Conservation (phyloP, 305 asterid genomes). For the Andrographis paniculata region DNA sequence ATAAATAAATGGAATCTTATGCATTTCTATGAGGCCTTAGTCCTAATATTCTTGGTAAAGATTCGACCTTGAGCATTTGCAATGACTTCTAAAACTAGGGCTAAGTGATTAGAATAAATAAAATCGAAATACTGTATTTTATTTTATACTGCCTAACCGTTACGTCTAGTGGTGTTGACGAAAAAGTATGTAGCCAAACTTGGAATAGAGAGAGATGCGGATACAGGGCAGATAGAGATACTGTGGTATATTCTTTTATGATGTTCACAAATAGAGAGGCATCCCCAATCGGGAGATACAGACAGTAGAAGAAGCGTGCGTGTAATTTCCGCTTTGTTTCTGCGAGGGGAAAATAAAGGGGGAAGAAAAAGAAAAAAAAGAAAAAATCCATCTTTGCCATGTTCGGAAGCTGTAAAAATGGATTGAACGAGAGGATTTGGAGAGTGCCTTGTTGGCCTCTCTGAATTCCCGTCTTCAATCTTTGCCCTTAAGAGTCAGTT, state of each 20-base stretch:
- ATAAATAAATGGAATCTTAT: no score
- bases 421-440: constrained; percentile 67
- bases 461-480: constrained; percentile 44
- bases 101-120: no score
- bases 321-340: no score
- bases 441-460: constrained; percentile 77
- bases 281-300: no score
- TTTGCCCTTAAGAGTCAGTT: constrained; percentile 3
- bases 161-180: no score
- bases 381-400: constrained; percentile 26
- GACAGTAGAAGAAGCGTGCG: no score
- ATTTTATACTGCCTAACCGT: no score
- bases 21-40: no score
- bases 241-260: constrained; percentile 51
- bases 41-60: background rate
- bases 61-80: background rate
- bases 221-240: constrained; percentile 19
- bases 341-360: no score
- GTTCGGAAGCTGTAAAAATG: constrained; percentile 51
- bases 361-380: no score
- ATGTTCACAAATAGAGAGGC: constrained; percentile 17
- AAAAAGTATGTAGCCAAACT: no score
- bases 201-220: background rate
- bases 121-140: no score
- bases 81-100: background rate